Evolutionary conservation across 208 protist species (phyloP).

Genomic region (Crithidia brevicula): DNA sequence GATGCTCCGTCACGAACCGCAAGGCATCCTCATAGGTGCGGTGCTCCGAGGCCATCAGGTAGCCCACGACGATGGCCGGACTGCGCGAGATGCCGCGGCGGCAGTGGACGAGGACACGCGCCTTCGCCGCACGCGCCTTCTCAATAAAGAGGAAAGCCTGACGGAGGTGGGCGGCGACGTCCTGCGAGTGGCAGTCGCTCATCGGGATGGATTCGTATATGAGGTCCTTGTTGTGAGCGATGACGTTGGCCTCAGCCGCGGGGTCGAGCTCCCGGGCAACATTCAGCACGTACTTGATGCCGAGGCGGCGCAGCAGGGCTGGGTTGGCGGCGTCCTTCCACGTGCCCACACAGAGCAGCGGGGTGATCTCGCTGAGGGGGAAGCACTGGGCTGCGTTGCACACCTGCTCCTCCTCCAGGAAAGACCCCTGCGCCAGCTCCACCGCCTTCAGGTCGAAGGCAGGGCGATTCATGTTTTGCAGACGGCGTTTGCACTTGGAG

Average conservation of each 20-base stretch:
- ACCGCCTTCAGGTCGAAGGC: slow-evolving; percentile 71
- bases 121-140: slow-evolving; percentile 40
- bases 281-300: slow-evolving; percentile 83
- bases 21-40: slow-evolving; percentile 60
- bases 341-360: slow-evolving; percentile 68
- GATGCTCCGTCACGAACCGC: slow-evolving; percentile 44
- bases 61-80: slow-evolving; percentile 75
- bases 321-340: slow-evolving; percentile 74
- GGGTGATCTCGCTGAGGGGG: slow-evolving; percentile 69
- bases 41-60: slow-evolving; percentile 78
- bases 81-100: slow-evolving; percentile 81
- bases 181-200: slow-evolving; percentile 68
- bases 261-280: slow-evolving; percentile 70
- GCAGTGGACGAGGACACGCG: slow-evolving; percentile 83
- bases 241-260: slow-evolving; percentile 24
- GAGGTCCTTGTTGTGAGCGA: slow-evolving; percentile 30
- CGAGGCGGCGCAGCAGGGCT: slow-evolving; percentile 41
- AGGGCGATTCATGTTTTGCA: slow-evolving; percentile 42
- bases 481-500: slow-evolving; percentile 45
- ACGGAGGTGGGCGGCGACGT: slow-evolving; percentile 56
- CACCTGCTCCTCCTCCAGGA: slow-evolving; percentile 37
- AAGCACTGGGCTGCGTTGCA: slow-evolving; percentile 71
- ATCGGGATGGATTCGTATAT: slow-evolving; percentile 68
- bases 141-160: slow-evolving; percentile 78
- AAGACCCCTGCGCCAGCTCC: slow-evolving; percentile 30